These are phyloP conservation scores for Cercophora samala DNA, from an alignment of 495 filamentous ascomycete genomes.

Conservation along the genomic window DNA sequence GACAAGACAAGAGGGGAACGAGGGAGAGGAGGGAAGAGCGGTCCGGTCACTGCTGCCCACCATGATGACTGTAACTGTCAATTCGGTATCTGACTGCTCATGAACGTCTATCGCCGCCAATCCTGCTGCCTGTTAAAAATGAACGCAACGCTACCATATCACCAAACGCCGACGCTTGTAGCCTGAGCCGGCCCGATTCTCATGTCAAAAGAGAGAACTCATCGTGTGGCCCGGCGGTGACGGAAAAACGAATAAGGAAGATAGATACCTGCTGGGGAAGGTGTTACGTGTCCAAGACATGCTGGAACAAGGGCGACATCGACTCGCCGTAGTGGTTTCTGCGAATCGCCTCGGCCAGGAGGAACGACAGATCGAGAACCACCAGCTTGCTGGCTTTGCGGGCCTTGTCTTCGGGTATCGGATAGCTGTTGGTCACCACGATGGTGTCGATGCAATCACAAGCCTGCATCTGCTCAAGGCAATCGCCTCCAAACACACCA, in stretches of 20 bases:
- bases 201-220: constrained; percentile 9
- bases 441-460: constrained; percentile 91
- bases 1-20: constrained; percentile 9
- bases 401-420: constrained; percentile 69
- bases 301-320: constrained; percentile 81
- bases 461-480: constrained; percentile 82
- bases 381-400: constrained; percentile 76
- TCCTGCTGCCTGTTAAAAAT: constrained; percentile 18
- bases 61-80: constrained; percentile 24
- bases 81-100: constrained; percentile 37
- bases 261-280: constrained; percentile 9
- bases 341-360: constrained; percentile 88
- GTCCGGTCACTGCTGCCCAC: constrained; percentile 8
- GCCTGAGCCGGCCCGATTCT: constrained; percentile 13
- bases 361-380: constrained; percentile 79
- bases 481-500: constrained; percentile 86
- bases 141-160: constrained; percentile 21
- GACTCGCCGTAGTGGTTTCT: constrained; percentile 91
- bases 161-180: constrained; percentile 35
- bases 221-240: constrained; percentile 6
- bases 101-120: constrained; percentile 26
- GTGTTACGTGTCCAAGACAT: constrained; percentile 52
- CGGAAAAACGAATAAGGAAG: constrained; percentile 17
- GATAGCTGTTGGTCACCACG: constrained; percentile 95
- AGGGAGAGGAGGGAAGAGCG: constrained; percentile 1